Percentiles rank a stretch among this genome's conserved stretches.
Evolutionary conservation across 805 yeast species (phyloP).

Genomic region (Candida chauliodis): DNA sequence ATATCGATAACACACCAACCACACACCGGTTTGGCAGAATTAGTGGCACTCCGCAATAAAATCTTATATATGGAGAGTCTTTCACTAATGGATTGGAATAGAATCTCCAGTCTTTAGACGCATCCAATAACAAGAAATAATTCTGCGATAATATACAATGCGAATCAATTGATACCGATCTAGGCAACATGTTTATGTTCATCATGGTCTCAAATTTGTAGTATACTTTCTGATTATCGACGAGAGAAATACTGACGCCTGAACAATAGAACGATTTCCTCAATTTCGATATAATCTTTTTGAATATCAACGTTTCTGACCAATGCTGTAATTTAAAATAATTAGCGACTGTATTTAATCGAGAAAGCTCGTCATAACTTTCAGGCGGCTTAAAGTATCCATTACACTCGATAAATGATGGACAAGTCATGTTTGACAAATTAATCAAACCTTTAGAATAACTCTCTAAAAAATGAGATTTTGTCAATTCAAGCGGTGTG

Average conservation of each 20-base stretch:
- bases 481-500: constrained; percentile 31
- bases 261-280: constrained; percentile 40
- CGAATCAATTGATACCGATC: constrained; percentile 60
- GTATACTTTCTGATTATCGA: constrained; percentile 45
- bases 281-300: constrained; percentile 33
- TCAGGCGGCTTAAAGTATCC: constrained; percentile 61
- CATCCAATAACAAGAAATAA: constrained; percentile 54
- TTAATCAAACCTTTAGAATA: constrained; percentile 57
- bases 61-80: constrained; percentile 55
- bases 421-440: constrained; percentile 51
- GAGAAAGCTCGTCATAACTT: constrained; percentile 44
- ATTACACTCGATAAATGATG: constrained; percentile 44
- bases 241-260: constrained; percentile 59
- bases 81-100: constrained; percentile 58
- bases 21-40: constrained; percentile 31
- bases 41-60: constrained; percentile 66
- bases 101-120: constrained; percentile 70
- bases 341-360: constrained; percentile 42
- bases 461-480: constrained; percentile 52
- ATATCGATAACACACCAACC: constrained; percentile 59
- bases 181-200: constrained; percentile 47
- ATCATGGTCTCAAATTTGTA: constrained; percentile 49
- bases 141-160: constrained; percentile 62
- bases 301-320: constrained; percentile 38
- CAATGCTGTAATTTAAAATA: constrained; percentile 46